Evolutionary conservation across 495 filamentous ascomycete species (phyloP).

Genomic region (Penicillium crystallinum): DNA sequence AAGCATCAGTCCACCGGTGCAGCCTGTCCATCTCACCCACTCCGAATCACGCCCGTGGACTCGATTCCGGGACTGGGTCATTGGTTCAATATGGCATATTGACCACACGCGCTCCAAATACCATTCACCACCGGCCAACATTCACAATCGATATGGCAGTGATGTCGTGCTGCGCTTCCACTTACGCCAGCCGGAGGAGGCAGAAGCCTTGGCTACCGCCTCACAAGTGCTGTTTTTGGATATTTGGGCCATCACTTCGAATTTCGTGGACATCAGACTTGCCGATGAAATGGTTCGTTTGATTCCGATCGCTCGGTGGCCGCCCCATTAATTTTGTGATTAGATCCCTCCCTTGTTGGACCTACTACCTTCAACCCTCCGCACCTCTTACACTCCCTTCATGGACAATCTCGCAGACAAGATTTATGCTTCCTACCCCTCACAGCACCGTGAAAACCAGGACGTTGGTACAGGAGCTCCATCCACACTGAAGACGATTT

Average conservation of each 20-base stretch:
- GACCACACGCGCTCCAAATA: constrained; percentile 20
- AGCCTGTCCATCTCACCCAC: constrained; percentile 31
- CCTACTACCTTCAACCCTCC: constrained; percentile 70
- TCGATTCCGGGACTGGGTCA: constrained; percentile 59
- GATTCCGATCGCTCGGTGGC: neutral
- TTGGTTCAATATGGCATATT: constrained; percentile 60
- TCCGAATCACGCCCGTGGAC: constrained; percentile 39
- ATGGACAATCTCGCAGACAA: constrained; percentile 78
- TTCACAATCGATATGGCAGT: constrained; percentile 64
- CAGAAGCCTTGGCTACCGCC: constrained; percentile 66
- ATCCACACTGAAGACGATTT: constrained; percentile 29
- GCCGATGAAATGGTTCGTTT: constrained; percentile 65
- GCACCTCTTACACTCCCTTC: constrained; percentile 64
- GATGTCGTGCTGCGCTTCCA: constrained; percentile 89
- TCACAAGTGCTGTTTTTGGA: constrained; percentile 74
- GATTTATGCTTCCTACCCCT: constrained; percentile 72
- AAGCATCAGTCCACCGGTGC: constrained; percentile 36
- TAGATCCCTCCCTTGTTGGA: constrained; percentile 71
- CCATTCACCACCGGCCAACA: constrained; percentile 37
- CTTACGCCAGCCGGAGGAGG: constrained; percentile 63
- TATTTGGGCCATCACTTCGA: constrained; percentile 78
- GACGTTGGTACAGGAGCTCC: constrained; percentile 28
- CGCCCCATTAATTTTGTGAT: constrained; percentile 1
- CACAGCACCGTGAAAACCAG: constrained; percentile 19
- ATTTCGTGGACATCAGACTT: constrained; percentile 85